These are phyloP conservation scores for Pinus taeda DNA, from an alignment of 75 land plant genomes.

Conservation along the genomic window DNA sequence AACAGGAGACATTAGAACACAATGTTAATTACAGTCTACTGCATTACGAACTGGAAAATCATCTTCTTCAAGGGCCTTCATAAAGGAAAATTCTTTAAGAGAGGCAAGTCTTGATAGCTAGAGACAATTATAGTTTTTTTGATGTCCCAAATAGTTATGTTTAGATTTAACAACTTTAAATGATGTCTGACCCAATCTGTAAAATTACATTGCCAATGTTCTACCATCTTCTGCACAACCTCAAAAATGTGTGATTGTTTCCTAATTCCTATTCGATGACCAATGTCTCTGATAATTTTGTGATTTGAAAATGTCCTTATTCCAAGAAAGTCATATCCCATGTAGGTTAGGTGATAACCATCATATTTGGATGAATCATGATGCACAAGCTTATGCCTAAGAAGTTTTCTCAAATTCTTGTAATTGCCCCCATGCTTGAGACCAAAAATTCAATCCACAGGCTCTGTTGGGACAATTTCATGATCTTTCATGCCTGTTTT, in stretches of 20 bases:
- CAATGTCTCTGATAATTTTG: constrained; percentile 48
- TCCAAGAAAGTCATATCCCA: constrained; percentile 96
- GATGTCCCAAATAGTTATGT: constrained; percentile 90
- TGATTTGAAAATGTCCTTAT: constrained; percentile 90
- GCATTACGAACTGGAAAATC: constrained; percentile 96
- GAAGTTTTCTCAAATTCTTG: constrained; percentile 79
- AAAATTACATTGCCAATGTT: constrained; percentile 78
- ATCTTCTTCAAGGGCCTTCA: constrained; percentile 96
- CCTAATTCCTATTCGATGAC: constrained; percentile 67
- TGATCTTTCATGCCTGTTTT: constrained; percentile 97
- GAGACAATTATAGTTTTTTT: constrained; percentile 86
- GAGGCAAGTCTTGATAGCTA: constrained; percentile 98
- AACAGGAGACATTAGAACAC: constrained; percentile 92
- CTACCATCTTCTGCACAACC: constrained; percentile 87
- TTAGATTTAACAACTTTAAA: constrained; percentile 97
- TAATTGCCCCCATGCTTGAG: constrained; percentile 94
- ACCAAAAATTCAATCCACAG: constrained; percentile 81
- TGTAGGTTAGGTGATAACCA: constrained; percentile 83
- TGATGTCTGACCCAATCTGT: constrained; percentile 86
- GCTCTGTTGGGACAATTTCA: constrained; percentile 32
- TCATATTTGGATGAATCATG: constrained; percentile 97
- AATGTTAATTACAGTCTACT: constrained; percentile 97
- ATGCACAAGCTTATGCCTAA: constrained; percentile 80
- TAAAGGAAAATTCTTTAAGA: constrained; percentile 91
- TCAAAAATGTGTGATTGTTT: constrained; percentile 99